Evolutionary conservation across 345 rosid genomes (phyloP), one percentile per base, ranked within the genome.

Genomic region (Pelargonium nanum): DNA sequence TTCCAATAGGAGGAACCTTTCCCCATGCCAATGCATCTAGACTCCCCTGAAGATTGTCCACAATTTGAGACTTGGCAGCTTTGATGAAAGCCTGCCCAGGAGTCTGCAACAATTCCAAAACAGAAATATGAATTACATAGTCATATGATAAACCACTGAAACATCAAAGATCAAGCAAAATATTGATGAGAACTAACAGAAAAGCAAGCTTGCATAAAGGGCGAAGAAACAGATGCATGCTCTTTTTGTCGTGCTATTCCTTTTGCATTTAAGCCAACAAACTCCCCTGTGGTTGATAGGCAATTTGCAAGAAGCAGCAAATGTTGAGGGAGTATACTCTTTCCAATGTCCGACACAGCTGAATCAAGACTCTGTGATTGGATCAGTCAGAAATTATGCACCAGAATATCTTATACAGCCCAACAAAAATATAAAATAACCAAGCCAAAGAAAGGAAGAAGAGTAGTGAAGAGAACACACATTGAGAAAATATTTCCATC

Each of bases 1-100:
- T 89, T 52, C 97, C 99, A 19, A 75, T 63, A 55, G 61, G 57
- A 64, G 97, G 94, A 73, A 73, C 58, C 77, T 73, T 83, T 51
- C 97, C 99, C 99, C 99, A 93, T 7, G 86, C 83, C 64, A 93
- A 72, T 17, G 96, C 82, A 66, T 89, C 99, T 1, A 93, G 45
- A 59, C 83, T 80, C 48, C 99, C 99, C 62, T 77, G 84, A 61
- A 93, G 89, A 71, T 81, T 68, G 66, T 89, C 97, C 28, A 17
- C 61, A 1, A 68, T 71, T 64, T 78, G 96, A 32, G 76, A 80
- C 77, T 93, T 93, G 3, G 97, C 97, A 64, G 94, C 97, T 74
- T 84, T 89, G 53, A 87, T 74, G 65, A 93, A 85, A 66, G 78
- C 72, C 67, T 75, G 68, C 58, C 99, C 88, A 60, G 99, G 99